These are phyloP conservation scores for Trypanosoma vivax DNA, from an alignment of 208 protist species.

Conservation along the genomic window DNA sequence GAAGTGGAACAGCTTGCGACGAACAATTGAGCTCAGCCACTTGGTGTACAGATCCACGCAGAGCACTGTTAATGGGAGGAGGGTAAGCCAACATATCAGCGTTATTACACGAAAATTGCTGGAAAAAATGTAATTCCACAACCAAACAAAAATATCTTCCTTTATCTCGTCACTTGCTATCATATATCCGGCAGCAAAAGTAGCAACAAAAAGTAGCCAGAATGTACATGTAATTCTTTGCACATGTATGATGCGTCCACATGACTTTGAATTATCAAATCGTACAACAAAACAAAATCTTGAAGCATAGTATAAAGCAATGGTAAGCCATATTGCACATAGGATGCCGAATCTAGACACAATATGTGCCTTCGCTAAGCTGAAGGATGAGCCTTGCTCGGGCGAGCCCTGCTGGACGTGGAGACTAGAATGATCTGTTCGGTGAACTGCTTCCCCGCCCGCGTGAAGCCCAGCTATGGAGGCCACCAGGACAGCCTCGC, in stretches of 20 bases:
- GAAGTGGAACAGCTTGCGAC: constrained; percentile 87
- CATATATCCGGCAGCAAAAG: constrained; percentile 24
- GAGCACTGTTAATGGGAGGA: constrained; percentile 50
- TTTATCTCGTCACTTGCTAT: constrained; percentile 55
- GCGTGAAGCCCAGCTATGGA: constrained; percentile 76
- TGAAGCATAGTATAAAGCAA: constrained; percentile 31
- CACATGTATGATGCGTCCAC: constrained; percentile 40
- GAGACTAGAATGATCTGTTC: constrained; percentile 41
- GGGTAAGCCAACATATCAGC: constrained; percentile 38
- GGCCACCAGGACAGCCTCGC: constrained; percentile 69
- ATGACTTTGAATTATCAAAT: constrained; percentile 75
- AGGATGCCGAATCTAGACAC: constrained; percentile 58
- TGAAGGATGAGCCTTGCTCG: too few species aligned
- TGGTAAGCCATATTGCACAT: constrained; percentile 42
- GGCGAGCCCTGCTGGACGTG: not conserved
- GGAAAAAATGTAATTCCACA: constrained; percentile 53
- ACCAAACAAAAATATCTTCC: constrained; percentile 54
- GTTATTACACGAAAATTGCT: constrained; percentile 56
- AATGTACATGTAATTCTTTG: constrained; percentile 64
- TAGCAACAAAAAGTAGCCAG: constrained; percentile 24
- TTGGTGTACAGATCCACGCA: constrained; percentile 41
- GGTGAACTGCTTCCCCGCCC: constrained; percentile 30
- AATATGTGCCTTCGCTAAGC: constrained; percentile 63
- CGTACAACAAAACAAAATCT: constrained; percentile 42
- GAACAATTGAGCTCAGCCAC: constrained; percentile 40